Evolutionary conservation across 768 basidiomycete genomes (phyloP), one percentile per base, ranked within the genome.

Genomic region (Leccinellum albellum): DNA sequence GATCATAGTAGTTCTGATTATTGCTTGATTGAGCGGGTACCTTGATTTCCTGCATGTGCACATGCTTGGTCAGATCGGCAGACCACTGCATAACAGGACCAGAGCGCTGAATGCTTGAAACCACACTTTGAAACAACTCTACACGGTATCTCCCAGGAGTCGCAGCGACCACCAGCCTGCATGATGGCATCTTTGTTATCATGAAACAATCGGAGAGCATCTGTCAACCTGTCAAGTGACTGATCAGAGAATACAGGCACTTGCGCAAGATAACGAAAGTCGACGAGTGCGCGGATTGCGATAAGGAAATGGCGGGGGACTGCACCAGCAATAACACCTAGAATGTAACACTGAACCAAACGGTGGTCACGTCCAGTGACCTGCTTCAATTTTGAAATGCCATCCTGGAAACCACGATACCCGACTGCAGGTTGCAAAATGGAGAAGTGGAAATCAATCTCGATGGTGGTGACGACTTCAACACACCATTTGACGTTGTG

Each of bases 211-310:
- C 57, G 13, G 1, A 78, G 66, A 0, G 71, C 64, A 0, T 62
- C 52, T 2, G 68, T 50, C 0, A 81, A 51, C 5, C 50, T 32
- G 0, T 42, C 21, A 0, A 79, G 69, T 1, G 72, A 74, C n/a
- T 59, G 44, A 1, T 60, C 54, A 0, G 70, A 63, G 52, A 78
- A 77, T 2, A 64, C 8, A 0, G 69, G 66, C 54, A 73, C 74
- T 40, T 74, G 73, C 0, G 75, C 71, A 14, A 74, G 55, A 54
- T 73, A 77, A 7, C 76, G 51, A 56, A 79, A 80, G 57, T 80
- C 74, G 0, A 78, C 58, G 0, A 78, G 28, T 0, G 65, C 72
- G 1, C 70, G 65, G 68, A 58, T 9, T 1, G 31, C 37, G 10
- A n/a, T 1, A 4, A 57, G 33, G 6, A 57, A 40, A 0, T 21